Evolutionary conservation across 108 stramenopile species (phyloP).

Genomic region (Nannochloropsis gaditana): DNA sequence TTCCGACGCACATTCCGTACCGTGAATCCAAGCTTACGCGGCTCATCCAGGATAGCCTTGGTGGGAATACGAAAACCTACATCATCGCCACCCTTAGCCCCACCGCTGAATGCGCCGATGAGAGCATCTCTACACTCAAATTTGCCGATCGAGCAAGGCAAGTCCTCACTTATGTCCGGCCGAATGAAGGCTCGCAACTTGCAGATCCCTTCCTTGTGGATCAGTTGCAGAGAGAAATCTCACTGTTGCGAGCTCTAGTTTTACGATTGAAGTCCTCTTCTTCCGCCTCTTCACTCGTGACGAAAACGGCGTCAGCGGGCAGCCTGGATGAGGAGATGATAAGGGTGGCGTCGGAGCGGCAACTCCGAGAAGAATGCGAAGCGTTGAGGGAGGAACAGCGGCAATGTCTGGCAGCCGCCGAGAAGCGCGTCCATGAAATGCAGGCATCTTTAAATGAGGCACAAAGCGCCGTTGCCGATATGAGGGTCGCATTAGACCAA

Average conservation of each 20-base stretch:
- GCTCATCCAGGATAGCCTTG: conserved; percentile 82
- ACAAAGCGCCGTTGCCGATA: background rate
- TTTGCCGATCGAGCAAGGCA: conserved; percentile 75
- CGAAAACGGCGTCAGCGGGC: conserved; percentile 34
- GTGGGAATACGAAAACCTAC: conserved; percentile 82
- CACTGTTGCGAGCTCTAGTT: conserved; percentile 38
- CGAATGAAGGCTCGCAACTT: conserved; percentile 51
- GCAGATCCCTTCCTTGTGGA: conserved; percentile 52
- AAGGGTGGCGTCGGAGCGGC: conserved; percentile 38
- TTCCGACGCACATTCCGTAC: conserved; percentile 52
- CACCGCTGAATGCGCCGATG: conserved; percentile 70
- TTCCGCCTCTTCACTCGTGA: conserved; percentile 26
- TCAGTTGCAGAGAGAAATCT: conserved; percentile 44
- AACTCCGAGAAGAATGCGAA: conserved; percentile 38
- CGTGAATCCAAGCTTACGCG: conserved; percentile 89
- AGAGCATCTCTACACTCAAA: conserved; percentile 80
- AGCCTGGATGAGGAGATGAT: conserved; percentile 29
- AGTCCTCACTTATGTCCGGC: conserved; percentile 44
- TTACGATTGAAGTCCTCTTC: background rate
- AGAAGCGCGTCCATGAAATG: background rate
- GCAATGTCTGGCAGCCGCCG: background rate
- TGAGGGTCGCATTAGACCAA: background rate
- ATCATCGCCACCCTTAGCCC: conserved; percentile 85
- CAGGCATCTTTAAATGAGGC: background rate
- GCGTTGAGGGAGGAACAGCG: conserved; percentile 32